Evolutionary conservation across 495 filamentous ascomycete genomes (phyloP), one percentile per base, ranked within the genome.

Genomic region (Podospora conica): DNA sequence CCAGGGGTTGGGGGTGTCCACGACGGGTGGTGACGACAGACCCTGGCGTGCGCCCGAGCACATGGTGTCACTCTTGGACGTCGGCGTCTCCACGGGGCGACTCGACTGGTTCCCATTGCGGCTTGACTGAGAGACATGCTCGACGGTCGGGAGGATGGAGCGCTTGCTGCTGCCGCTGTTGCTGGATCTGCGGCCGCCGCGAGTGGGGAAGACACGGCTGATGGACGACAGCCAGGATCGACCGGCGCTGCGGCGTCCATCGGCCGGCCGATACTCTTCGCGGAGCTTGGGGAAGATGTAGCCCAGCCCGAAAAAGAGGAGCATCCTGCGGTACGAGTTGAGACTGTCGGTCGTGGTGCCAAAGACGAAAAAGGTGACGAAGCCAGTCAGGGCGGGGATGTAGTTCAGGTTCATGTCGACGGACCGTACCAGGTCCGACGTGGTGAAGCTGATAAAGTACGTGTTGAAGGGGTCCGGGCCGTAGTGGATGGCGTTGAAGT

Each of bases 341-440:
- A 84, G 76, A 4, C 90, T 91, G 64, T 97, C 94, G 22, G 78
- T 80, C 18, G 91, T 92, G 18, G 89, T 84, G 28, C 95, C 95
- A 71, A 96, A 97, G 80, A 93, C 89, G 48, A 86, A 63, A 68
- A 96, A 91, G 15, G 91, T 80, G 57, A 87, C 67, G 56, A 88
- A 80, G 0, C 84, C 84, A 1, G 85, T 78, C 1, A 79, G 78
- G 60, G 91, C 81, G 9, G 87, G 77, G 40, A 90, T 83, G 87
- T 89, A 97, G 56, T 85, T 83, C 71, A 91, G 85, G 67, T 91
- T 84, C 65, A 84, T 75, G 18, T 88, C 78, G 0, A 63, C 12
- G 12, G 75, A 74, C 20, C 68, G 57, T 27, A 77, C 55, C 27
- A 85, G 79, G 63, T 80, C 69, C 10, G 85, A 85, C 0, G 87